Evolutionary conservation across 352 stramenopile species (phyloP), one percentile per base, ranked within the genome.

Genomic region (Pilasporangium apinafurcum): DNA sequence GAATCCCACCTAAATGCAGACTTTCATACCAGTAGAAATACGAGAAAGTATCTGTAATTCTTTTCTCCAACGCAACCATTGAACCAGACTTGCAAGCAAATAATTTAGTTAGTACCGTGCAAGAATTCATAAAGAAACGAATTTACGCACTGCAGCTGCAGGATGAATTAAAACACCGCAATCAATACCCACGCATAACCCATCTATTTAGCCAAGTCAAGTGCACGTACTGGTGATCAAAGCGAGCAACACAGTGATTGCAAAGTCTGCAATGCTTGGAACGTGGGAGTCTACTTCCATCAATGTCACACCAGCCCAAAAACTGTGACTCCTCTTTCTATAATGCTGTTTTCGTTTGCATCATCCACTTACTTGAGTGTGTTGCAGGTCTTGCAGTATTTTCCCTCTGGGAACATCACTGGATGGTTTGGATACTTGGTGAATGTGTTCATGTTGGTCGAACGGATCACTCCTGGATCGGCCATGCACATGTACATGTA

Each of bases 181-280:
- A 9, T 16, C n/a, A n/a, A n/a, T n/a, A n/a, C 4, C n/a, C 17
- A 29, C 28, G 12, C n/a, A 16, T 22, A 18, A 4, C 21, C 1
- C 12, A 34, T 8, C 10, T n/a, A n/a, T n/a, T 34, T 22, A 22
- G 5, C 21, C 7, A 25, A n/a, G 9, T 9, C 22, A 28, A 13
- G 17, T n/a, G n/a, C 20, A 68, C 80, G 45, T 74, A 95, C 81
- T 95, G 83, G 54, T 95, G 86, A 32, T 96, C 86, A 37, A 96
- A 96, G 57, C 83, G 73, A 16, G 66, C 75, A 32, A 95, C 74
- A 42, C 86, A 96, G 24, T 83, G 70, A 37, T 95, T 82, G 62
- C 86, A 96, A 44, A 95, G 56, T 31, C 80, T 54, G 40, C 86
- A 96, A 65, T 96, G 86, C 57, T 96, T 96, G 24, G 82, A 95